Percentiles rank a stretch among this genome's conserved stretches.
phyloP scores from a whole-genome alignment of 73 alveolate genomes.

The Paramecium pentaurelia region DNA sequence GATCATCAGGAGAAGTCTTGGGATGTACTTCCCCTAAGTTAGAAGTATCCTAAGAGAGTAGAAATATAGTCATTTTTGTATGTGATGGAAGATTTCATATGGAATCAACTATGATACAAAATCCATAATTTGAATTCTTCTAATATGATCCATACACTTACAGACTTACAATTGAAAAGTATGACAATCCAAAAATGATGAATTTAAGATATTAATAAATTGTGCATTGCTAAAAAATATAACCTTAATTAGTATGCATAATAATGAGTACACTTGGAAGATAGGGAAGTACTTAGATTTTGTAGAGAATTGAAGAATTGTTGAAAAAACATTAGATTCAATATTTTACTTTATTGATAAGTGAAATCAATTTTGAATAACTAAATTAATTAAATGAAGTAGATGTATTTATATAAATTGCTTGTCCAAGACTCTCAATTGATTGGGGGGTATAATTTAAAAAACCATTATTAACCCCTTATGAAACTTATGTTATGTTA shows the following conservation, averaged over 20 bases:
- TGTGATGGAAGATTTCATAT: slow-evolving; percentile 99
- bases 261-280: slow-evolving; percentile 99
- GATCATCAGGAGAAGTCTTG: slow-evolving; percentile 97
- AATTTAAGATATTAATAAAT: slow-evolving; percentile 82
- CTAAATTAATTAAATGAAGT: slow-evolving; percentile 72
- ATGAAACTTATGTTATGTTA: slow-evolving; percentile 89
- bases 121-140: slow-evolving; percentile 85
- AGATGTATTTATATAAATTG: slow-evolving; percentile 95
- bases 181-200: slow-evolving; percentile 86
- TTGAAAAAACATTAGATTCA: slow-evolving; percentile 73
- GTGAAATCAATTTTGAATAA: slow-evolving; percentile 92
- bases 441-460: slow-evolving; percentile 97
- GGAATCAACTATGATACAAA: slow-evolving; percentile 98
- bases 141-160: slow-evolving; percentile 95
- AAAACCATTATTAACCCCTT: slow-evolving; percentile 95
- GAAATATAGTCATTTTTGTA: slow-evolving; percentile 81
- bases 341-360: slow-evolving; percentile 78
- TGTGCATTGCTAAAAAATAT: slow-evolving; percentile 66
- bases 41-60: slow-evolving; percentile 64
- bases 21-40: slow-evolving; percentile 99
- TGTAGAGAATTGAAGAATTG: slow-evolving; percentile 79
- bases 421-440: slow-evolving; percentile 91
- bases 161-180: slow-evolving; percentile 84
- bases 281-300: slow-evolving; percentile 94
- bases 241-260: slow-evolving; percentile 75